Percentiles rank a stretch among this genome's conserved stretches.
Evolutionary conservation across 352 stramenopile genomes (phyloP).

Genomic region (Globisporangium camurandrum): DNA sequence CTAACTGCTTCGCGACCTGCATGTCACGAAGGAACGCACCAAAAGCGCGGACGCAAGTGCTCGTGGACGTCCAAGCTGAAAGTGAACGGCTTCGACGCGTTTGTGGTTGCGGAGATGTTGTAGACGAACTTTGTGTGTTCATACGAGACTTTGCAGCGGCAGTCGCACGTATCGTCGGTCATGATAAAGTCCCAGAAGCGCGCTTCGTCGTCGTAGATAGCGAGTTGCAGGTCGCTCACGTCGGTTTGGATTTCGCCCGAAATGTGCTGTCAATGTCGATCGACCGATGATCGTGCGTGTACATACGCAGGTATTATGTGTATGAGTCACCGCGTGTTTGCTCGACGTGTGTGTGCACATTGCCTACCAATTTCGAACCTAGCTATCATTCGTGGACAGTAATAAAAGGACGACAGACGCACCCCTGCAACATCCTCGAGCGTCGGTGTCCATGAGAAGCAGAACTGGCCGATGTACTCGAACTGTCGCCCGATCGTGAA

Average conservation of each 20-base stretch:
- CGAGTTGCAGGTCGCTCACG: slow-evolving; percentile 50
- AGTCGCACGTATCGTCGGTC: slow-evolving; percentile 47
- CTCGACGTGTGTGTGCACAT: not conserved
- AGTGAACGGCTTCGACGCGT: slow-evolving; percentile 39
- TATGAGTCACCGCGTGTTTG: not conserved
- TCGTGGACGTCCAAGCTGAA: slow-evolving; percentile 62
- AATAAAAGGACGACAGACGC: not conserved
- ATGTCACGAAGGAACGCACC: too few species aligned
- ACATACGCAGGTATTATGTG: not conserved
- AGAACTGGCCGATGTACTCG: slow-evolving; percentile 79
- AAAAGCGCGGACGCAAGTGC: slow-evolving; percentile 60
- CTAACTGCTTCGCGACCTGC: too few species aligned
- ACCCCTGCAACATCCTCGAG: slow-evolving; percentile 50
- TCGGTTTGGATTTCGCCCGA: slow-evolving; percentile 55
- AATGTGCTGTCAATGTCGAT: slow-evolving; percentile 34
- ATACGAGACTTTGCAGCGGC: slow-evolving; percentile 61
- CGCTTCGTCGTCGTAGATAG: slow-evolving; percentile 74
- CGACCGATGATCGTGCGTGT: too few species aligned
- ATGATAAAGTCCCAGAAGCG: slow-evolving; percentile 79
- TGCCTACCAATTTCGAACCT: too few species aligned
- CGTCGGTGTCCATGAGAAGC: slow-evolving; percentile 57
- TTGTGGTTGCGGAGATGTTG: slow-evolving; percentile 39
- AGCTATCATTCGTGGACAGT: too few species aligned
- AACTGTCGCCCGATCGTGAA: slow-evolving; percentile 66
- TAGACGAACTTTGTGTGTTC: slow-evolving; percentile 61